Percentiles rank a stretch among this genome's conserved stretches.
phyloP scores from a whole-genome alignment of 192 early-diverging fungal species.

The Backusella sp. region DNA sequence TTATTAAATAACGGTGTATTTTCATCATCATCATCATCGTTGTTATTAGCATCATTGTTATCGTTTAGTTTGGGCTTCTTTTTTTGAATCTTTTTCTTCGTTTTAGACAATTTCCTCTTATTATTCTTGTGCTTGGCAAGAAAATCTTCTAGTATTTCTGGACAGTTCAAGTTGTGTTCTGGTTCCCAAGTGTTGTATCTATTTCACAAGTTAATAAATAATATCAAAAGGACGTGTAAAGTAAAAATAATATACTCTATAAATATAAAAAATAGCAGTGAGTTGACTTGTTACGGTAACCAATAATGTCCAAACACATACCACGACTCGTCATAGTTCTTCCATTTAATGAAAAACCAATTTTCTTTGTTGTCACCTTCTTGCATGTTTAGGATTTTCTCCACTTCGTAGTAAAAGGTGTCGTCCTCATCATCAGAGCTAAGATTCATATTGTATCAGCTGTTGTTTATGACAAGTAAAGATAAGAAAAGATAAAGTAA shows the following conservation, averaged over 20 bases:
- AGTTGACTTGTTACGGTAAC: neutral
- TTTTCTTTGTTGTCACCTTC: neutral
- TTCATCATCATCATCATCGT: neutral
- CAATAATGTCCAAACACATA: neutral
- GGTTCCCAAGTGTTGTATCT: conserved; percentile 15
- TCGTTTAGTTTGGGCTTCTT: neutral
- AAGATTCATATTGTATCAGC: neutral
- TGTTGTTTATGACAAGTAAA: neutral
- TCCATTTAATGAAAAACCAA: conserved; percentile 10
- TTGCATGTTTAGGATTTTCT: conserved; percentile 3
- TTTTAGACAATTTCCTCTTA: neutral
- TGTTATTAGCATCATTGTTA: neutral
- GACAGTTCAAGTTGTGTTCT: conserved; percentile 6
- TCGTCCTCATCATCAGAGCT: neutral
- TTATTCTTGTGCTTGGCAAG: neutral
- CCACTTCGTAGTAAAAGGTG: conserved; percentile 13
- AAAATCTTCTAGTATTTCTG: neutral
- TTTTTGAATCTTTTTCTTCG: neutral
- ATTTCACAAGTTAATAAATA: neutral
- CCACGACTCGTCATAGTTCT: conserved; percentile 6
- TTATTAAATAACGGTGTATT: neutral
- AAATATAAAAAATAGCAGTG: neutral
- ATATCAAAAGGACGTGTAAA: neutral
- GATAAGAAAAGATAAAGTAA: neutral
- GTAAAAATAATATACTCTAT: neutral